Evolutionary conservation across 2,329 filamentous ascomycete species (phyloP).

Genomic region (Fusarium caatingaense): DNA sequence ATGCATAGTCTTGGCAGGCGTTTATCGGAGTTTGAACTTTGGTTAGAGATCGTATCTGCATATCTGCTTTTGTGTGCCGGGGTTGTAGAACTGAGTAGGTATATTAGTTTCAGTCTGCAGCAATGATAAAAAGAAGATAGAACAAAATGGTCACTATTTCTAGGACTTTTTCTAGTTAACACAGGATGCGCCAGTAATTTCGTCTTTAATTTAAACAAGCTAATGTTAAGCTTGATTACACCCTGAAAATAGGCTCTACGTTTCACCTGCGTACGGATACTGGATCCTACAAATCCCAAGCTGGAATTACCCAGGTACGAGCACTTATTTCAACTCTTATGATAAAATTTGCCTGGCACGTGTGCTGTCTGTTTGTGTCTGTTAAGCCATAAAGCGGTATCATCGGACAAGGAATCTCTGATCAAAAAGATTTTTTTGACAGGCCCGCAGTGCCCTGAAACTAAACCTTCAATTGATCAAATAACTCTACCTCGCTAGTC

Average conservation of each 20-base stretch:
- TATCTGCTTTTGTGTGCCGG: background rate
- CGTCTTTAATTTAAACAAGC: background rate
- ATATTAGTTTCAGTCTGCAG: background rate
- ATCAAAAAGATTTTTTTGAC: background rate
- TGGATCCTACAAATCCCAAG: background rate
- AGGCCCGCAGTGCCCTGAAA: background rate
- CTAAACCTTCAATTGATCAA: slow-evolving; percentile 6
- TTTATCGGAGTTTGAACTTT: slow-evolving; percentile 33
- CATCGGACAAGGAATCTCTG: background rate
- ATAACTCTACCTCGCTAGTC: background rate
- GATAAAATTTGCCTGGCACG: background rate
- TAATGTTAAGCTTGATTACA: background rate
- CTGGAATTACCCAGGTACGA: background rate
- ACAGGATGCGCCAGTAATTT: background rate
- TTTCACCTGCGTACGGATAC: background rate
- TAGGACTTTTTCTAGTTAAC: background rate
- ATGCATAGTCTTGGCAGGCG: slow-evolving; percentile 5
- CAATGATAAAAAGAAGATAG: background rate
- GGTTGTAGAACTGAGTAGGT: background rate
- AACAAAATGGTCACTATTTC: background rate
- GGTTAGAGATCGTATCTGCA: background rate
- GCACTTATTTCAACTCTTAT: background rate
- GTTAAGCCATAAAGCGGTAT: background rate
- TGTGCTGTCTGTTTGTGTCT: background rate
- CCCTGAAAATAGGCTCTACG: background rate